A percentile compares a stretch with the other conserved stretches of the same genome.
Conservation (phyloP, 257 asterid genomes). For the Solanum peruvianum region DNA sequence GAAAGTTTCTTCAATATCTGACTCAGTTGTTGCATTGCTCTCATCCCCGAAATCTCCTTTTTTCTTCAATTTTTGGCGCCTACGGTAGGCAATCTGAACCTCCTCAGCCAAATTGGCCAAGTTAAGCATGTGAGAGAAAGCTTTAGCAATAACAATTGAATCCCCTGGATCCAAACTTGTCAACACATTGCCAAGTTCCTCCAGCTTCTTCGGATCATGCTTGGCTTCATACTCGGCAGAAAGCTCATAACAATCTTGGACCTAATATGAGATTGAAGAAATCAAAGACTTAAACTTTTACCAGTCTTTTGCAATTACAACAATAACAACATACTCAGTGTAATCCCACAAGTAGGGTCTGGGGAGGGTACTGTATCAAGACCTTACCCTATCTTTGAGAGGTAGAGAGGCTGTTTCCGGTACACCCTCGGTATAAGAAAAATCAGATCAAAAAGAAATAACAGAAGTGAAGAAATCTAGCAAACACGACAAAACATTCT, state of each 20-base stretch:
- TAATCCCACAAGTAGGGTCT: background rate
- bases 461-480: background rate
- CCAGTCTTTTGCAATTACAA: background rate
- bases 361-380: background rate
- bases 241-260: constrained; percentile 42
- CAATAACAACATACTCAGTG: background rate
- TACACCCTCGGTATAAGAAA: background rate
- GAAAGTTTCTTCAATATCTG: constrained; percentile 41
- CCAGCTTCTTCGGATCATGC: constrained; percentile 25
- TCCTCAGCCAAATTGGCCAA: constrained; percentile 47
- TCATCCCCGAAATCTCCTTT: constrained; percentile 35
- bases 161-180: constrained; percentile 43
- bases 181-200: constrained; percentile 30
- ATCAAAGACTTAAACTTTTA: background rate
- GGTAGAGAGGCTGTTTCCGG: background rate
- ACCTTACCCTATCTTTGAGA: background rate
- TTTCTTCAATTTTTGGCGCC: constrained; percentile 33
- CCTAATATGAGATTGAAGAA: constrained; percentile 5
- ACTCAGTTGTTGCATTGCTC: constrained; percentile 34
- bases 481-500: background rate
- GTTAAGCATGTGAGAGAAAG: constrained; percentile 50
- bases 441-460: background rate
- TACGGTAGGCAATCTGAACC: constrained; percentile 36
- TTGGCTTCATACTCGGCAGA: constrained; percentile 35
- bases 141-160: constrained; percentile 37